Conservation (phyloP, 75 land plant genomes). For the Ceratopteris richardii region DNA sequence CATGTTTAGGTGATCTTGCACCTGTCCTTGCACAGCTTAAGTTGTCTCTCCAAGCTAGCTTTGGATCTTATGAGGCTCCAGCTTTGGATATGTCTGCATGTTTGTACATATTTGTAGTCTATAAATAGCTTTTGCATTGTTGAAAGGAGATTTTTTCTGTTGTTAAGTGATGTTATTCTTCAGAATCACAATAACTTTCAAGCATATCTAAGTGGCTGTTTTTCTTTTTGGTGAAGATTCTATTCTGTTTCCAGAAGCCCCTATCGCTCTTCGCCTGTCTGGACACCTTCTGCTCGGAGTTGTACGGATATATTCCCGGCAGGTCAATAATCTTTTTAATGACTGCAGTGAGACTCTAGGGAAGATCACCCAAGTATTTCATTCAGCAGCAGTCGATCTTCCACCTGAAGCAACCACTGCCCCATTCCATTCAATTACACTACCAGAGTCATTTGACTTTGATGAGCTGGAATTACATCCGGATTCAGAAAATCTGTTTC, state of each 20-base stretch:
- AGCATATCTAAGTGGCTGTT: too few relatives aligned
- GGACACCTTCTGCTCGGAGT: conserved; percentile 97
- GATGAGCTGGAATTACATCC: conserved; percentile 79
- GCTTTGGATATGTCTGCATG: too few relatives aligned
- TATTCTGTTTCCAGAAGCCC: conserved; percentile 91
- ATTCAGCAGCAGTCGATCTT: conserved; percentile 88
- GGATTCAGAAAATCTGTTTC: conserved; percentile 44
- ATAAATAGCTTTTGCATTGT: too few relatives aligned
- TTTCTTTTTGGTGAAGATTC: conserved; percentile 44
- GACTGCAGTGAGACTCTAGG: conserved; percentile 97
- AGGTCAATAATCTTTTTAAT: conserved; percentile 95
- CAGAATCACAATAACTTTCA: too few relatives aligned
- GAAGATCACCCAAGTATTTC: conserved; percentile 94
- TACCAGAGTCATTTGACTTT: conserved; percentile 97
- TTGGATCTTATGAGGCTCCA: too few relatives aligned
- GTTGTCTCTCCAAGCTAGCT: too few relatives aligned
- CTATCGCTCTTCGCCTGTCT: conserved; percentile 91
- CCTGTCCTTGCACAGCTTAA: too few relatives aligned
- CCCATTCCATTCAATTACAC: conserved; percentile 92
- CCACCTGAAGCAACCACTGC: conserved; percentile 99
- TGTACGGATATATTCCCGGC: conserved; percentile 92
- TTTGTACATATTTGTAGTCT: too few relatives aligned
- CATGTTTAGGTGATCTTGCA: too few relatives aligned
- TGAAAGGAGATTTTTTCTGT: too few relatives aligned
- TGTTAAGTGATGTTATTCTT: too few relatives aligned